phyloP scores from a whole-genome alignment of 768 basidiomycete species.

The Epithele typhae region DNA sequence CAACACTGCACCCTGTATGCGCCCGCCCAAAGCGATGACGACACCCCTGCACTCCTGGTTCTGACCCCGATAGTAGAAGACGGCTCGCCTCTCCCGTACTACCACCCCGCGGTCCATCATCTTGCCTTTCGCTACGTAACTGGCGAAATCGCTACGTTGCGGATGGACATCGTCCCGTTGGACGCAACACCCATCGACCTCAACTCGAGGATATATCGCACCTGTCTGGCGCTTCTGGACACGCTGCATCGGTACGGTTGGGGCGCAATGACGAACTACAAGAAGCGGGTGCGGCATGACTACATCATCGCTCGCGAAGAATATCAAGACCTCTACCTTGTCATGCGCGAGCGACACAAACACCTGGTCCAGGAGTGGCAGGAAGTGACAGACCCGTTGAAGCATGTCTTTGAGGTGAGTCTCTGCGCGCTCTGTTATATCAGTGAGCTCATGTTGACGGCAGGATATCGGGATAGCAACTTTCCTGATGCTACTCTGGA shows the following conservation, averaged over 20 bases:
- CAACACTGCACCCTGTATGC: conserved; percentile 77
- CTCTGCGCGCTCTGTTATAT: not conserved
- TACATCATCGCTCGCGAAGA: conserved; percentile 64
- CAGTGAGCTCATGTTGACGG: not conserved
- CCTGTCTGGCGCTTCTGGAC: conserved; percentile 75
- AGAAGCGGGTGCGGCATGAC: conserved; percentile 86
- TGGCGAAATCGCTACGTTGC: conserved; percentile 31
- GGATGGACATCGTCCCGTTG: conserved; percentile 57
- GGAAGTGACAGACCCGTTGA: conserved; percentile 80
- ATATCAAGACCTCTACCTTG: conserved; percentile 89
- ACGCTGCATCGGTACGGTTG: conserved; percentile 86
- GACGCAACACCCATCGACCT: conserved; percentile 40
- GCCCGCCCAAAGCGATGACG: not conserved
- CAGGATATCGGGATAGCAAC: conserved; percentile 95
- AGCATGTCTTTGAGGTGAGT: conserved; percentile 84
- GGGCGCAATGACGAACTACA: conserved; percentile 77
- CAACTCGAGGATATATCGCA: conserved; percentile 71
- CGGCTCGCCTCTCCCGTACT: conserved; percentile 68
- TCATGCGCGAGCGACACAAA: conserved; percentile 83
- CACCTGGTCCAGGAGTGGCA: conserved; percentile 71
- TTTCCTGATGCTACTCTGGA: conserved; percentile 91
- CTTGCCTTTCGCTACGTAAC: conserved; percentile 76
- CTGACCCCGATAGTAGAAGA: conserved; percentile 52
- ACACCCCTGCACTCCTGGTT: conserved; percentile 35
- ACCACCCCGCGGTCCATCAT: conserved; percentile 79